Percentiles rank a stretch among this genome's conserved stretches.
Conservation (phyloP, 805 yeast genomes). For the Pichia scutulata region DNA sequence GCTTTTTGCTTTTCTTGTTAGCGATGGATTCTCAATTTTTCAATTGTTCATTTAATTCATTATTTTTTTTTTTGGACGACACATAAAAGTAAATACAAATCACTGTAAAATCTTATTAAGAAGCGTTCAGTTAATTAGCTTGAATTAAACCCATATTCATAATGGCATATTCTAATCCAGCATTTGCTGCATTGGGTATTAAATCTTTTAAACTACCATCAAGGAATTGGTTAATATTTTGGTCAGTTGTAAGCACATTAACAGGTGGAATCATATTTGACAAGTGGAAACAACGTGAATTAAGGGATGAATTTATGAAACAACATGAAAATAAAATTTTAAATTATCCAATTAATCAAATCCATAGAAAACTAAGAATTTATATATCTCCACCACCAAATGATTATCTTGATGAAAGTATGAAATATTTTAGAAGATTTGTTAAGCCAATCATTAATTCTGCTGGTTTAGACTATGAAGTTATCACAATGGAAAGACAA, state of each 20-base stretch:
- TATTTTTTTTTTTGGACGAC: background rate
- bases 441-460: conserved; percentile 81
- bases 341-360: conserved; percentile 34
- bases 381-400: conserved; percentile 97
- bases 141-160: no score
- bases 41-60: background rate
- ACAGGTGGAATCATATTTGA: conserved; percentile 80
- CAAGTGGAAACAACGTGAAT: conserved; percentile 58
- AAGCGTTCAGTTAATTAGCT: no score
- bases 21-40: background rate
- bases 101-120: no score
- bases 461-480: conserved; percentile 76
- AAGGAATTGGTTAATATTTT: conserved; percentile 88
- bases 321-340: conserved; percentile 4
- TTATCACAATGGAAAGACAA: conserved; percentile 71
- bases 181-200: conserved; percentile 77
- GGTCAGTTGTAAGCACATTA: conserved; percentile 57
- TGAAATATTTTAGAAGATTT: conserved; percentile 66
- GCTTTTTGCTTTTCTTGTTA: background rate
- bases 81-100: background rate
- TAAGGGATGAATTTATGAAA: conserved; percentile 50
- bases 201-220: conserved; percentile 74
- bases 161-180: conserved; percentile 57
- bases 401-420: conserved; percentile 70
- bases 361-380: conserved; percentile 71